These are phyloP conservation scores for Coniochaeta hoffmannii DNA, from an alignment of 2,329 filamentous ascomycete species.

Conservation along the genomic window DNA sequence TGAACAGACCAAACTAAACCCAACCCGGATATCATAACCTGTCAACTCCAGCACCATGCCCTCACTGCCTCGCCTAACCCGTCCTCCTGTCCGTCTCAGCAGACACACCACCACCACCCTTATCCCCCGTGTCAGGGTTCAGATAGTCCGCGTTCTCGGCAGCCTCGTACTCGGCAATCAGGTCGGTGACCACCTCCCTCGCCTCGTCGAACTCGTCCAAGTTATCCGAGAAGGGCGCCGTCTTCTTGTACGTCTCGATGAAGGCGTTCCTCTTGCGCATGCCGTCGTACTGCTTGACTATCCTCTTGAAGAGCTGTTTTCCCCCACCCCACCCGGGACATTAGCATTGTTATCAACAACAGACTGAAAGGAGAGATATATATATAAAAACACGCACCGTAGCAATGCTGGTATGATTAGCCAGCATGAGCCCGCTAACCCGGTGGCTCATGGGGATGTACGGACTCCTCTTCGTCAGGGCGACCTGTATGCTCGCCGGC, in stretches of 20 bases:
- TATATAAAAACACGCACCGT: slow-evolving; percentile 48
- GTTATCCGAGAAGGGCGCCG: slow-evolving; percentile 85
- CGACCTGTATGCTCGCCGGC: slow-evolving; percentile 94
- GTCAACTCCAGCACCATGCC: not conserved
- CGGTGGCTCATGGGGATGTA: slow-evolving; percentile 92
- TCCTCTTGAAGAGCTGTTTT: slow-evolving; percentile 76
- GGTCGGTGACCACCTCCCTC: slow-evolving; percentile 79
- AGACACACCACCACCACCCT: slow-evolving; percentile 33
- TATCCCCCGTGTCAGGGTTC: slow-evolving; percentile 58
- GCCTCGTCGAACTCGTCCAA: slow-evolving; percentile 94
- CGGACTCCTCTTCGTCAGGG: slow-evolving; percentile 90
- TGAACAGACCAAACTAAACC: not conserved
- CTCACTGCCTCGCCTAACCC: slow-evolving; percentile 18
- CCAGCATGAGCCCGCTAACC: slow-evolving; percentile 93
- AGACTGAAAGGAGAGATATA: not conserved
- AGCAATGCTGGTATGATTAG: slow-evolving; percentile 95
- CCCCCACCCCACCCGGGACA: not conserved
- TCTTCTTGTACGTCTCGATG: slow-evolving; percentile 92
- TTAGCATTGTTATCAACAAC: not conserved
- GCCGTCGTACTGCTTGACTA: slow-evolving; percentile 84
- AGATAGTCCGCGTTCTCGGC: slow-evolving; percentile 88
- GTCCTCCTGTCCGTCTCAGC: slow-evolving; percentile 46
- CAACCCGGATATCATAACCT: not conserved
- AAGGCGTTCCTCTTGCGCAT: slow-evolving; percentile 97
- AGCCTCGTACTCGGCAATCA: slow-evolving; percentile 93